Evolutionary conservation across 495 filamentous ascomycete genomes (phyloP), one percentile per base, ranked within the genome.

Genomic region (Lentithecium fluviatile): DNA sequence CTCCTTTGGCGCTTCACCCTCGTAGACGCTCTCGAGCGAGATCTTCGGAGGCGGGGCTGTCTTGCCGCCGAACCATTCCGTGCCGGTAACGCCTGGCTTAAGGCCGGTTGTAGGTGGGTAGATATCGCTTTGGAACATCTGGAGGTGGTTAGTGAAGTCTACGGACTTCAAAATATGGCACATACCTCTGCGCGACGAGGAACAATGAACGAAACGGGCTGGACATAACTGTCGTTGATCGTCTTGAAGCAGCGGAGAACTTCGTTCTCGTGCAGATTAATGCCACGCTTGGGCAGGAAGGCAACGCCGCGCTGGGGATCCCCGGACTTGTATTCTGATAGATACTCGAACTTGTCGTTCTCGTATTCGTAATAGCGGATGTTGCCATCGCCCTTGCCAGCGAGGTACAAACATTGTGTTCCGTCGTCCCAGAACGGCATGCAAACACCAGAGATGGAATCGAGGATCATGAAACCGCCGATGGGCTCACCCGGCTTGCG

Each of bases 361-460:
- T 92, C 88, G 63, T 95, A 91, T 74, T 98, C 94, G 72, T 88
- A 98, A 76, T 98, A 98, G 38, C 93, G 91, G 65, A 98, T 98
- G 74, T 97, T 98, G 65, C 94, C 94, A 69, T 98, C 94, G 75
- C 93, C 94, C 79, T 96, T 95, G 62, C 94, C 94, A 55, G 95
- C 94, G 60, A 97, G 78, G 73, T 96, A 98, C 67, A 98, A 77
- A 62, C 89, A 92, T 73, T 90, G 89, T 7, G 89, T 95, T 36
- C 90, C 88, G 50, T 97, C 95, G 72, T 98, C 94, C 94, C 94
- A 98, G 83, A 98, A 98, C 6, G 94, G 94, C 90, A 98, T 97
- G 79, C 90, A 95, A 45, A 98, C 91, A 68, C 95, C 95, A 17
- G 93, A 97, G 63, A 96, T 95, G 24, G 90, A 90, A 73, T 97